Conservation (phyloP, 2,329 filamentous ascomycete species). For the Emmonsiellopsis sp. region DNA sequence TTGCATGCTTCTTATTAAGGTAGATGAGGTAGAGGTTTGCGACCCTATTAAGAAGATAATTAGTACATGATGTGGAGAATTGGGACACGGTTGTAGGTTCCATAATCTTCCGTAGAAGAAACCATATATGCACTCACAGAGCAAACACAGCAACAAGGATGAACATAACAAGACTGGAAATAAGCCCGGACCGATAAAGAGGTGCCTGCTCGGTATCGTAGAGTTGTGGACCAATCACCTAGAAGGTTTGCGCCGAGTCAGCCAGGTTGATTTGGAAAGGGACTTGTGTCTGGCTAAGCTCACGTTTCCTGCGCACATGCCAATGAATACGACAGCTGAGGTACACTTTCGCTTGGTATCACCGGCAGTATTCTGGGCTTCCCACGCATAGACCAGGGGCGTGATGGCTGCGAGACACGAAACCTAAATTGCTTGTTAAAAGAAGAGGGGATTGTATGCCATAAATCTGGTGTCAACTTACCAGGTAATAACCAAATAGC, state of each 20-base stretch:
- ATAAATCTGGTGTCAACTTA: slow-evolving; percentile 13
- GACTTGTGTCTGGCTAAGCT: not conserved
- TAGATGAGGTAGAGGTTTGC: slow-evolving; percentile 23
- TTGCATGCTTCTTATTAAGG: slow-evolving; percentile 23
- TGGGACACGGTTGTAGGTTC: not conserved
- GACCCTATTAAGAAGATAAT: slow-evolving; percentile 8
- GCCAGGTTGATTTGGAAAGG: not conserved
- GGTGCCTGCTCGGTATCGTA: slow-evolving; percentile 27
- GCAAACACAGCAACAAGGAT: slow-evolving; percentile 20
- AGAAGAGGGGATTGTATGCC: not conserved
- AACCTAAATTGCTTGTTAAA: slow-evolving; percentile 8
- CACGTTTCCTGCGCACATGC: slow-evolving; percentile 30
- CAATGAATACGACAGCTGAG: slow-evolving; percentile 26
- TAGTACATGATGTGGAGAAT: not conserved
- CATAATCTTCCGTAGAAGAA: not conserved
- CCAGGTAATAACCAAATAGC: slow-evolving; percentile 45
- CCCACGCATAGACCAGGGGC: slow-evolving; percentile 28
- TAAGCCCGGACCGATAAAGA: slow-evolving; percentile 25
- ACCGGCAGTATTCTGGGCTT: slow-evolving; percentile 29
- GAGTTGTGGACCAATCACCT: slow-evolving; percentile 24
- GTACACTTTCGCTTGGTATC: slow-evolving; percentile 31
- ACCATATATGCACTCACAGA: slow-evolving; percentile 12
- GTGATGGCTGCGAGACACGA: slow-evolving; percentile 27
- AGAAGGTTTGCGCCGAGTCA: not conserved
- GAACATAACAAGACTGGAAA: slow-evolving; percentile 27